These are phyloP conservation scores for Phytophthora crassamura DNA, from an alignment of 352 stramenopile species.

Conservation along the genomic window DNA sequence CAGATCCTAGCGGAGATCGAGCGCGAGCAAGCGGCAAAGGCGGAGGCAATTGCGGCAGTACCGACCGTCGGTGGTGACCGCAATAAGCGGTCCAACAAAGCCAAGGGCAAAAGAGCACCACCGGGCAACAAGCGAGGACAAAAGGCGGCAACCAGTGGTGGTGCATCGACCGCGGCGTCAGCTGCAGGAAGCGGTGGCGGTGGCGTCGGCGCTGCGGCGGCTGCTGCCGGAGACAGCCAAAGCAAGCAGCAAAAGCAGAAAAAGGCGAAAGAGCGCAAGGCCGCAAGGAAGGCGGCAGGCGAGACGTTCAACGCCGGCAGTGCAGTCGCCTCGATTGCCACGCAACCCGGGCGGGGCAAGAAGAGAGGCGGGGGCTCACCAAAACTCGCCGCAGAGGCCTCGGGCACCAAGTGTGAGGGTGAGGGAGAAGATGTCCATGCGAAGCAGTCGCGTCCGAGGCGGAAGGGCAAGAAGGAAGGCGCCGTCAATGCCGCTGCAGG, in stretches of 20 bases:
- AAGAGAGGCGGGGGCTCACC: conserved; percentile 5
- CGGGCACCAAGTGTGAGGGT: not conserved
- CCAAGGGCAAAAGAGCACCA: conserved; percentile 19
- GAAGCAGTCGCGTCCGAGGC: conserved; percentile 10
- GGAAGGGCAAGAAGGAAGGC: conserved; percentile 3
- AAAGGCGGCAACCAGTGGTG: conserved; percentile 11
- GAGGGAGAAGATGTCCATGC: not conserved
- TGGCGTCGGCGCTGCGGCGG: no score
- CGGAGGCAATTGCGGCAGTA: conserved; percentile 6
- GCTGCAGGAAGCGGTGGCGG: not conserved
- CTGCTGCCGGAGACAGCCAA: conserved; percentile 13
- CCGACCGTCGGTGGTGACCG: not conserved
- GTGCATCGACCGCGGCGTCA: not conserved
- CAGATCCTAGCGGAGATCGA: conserved; percentile 72
- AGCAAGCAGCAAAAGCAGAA: conserved; percentile 43
- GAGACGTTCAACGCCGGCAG: conserved; percentile 26
- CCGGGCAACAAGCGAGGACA: conserved; percentile 15
- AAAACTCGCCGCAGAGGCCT: not conserved
- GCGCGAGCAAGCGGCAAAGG: conserved; percentile 36
- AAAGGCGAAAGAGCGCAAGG: conserved; percentile 42
- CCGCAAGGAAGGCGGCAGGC: conserved; percentile 34
- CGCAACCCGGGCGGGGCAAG: not conserved
- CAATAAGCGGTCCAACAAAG: conserved; percentile 12
- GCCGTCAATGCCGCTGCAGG: no score
- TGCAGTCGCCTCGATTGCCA: conserved; percentile 1